Percentiles rank a stretch among this genome's conserved stretches.
These are phyloP conservation scores for Ilyonectria destructans DNA, from an alignment of 2,329 filamentous ascomycete species.

Conservation along the genomic window DNA sequence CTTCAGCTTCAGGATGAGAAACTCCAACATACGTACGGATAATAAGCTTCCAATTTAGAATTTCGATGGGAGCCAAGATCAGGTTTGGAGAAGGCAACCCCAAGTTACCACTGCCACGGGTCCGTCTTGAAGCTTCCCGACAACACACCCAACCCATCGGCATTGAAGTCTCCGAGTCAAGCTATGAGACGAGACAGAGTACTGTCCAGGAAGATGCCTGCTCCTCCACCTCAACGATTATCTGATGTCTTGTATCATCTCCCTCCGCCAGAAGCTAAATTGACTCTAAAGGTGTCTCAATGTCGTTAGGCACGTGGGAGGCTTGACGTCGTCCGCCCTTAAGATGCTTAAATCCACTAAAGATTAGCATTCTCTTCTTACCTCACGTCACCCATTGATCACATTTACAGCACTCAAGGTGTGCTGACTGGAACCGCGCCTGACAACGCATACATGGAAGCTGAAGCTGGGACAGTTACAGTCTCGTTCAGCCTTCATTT, in stretches of 20 bases:
- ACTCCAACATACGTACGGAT: not conserved
- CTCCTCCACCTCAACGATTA: not conserved
- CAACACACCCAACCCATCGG: slow-evolving; percentile 17
- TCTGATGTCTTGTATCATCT: not conserved
- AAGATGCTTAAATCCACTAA: not conserved
- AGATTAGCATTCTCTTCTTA: slow-evolving; percentile 8
- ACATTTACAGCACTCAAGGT: not conserved
- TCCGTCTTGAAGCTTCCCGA: not conserved
- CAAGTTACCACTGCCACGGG: slow-evolving; percentile 7
- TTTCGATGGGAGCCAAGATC: not conserved
- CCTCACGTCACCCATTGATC: not conserved
- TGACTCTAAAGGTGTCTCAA: too few species aligned
- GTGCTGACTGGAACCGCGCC: not conserved
- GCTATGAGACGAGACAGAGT: not conserved
- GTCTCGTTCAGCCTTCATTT: not conserved
- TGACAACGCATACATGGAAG: not conserved
- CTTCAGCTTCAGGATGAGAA: not conserved
- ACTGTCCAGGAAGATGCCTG: slow-evolving; percentile 5
- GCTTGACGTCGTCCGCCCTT: too few species aligned
- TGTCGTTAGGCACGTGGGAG: too few species aligned
- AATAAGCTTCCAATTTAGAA: not conserved
- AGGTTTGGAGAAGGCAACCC: not conserved
- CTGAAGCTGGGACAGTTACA: not conserved
- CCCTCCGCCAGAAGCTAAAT: not conserved
- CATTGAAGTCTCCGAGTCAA: not conserved